Percentiles rank a stretch among this genome's conserved stretches.
Evolutionary conservation across 495 filamentous ascomycete genomes (phyloP).

Genomic region (Umbilicaria muhlenbergii): DNA sequence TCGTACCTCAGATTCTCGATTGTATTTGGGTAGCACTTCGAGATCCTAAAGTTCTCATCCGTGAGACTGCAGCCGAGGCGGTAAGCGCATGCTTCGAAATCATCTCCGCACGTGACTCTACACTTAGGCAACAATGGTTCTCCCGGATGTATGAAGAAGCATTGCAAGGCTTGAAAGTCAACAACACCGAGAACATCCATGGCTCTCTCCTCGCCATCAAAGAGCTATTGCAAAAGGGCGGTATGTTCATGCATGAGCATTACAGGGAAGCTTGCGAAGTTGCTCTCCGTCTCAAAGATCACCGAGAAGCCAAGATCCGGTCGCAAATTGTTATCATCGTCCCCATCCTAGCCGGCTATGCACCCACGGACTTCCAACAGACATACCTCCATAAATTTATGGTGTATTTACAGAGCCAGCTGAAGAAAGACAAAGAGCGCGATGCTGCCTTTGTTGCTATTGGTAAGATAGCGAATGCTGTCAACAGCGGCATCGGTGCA

Average conservation of each 20-base stretch:
- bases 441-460: slow-evolving; percentile 90
- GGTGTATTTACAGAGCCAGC: slow-evolving; percentile 82
- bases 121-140: slow-evolving; percentile 74
- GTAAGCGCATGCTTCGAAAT: slow-evolving; percentile 89
- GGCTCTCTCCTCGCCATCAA: slow-evolving; percentile 82
- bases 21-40: slow-evolving; percentile 89
- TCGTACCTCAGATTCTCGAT: slow-evolving; percentile 78
- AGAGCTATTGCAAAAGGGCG: slow-evolving; percentile 79
- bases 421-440: slow-evolving; percentile 90
- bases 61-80: slow-evolving; percentile 78
- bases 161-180: slow-evolving; percentile 56
- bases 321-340: slow-evolving; percentile 79
- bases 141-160: slow-evolving; percentile 74
- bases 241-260: slow-evolving; percentile 96
- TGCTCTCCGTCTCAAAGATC: slow-evolving; percentile 76
- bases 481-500: slow-evolving; percentile 81
- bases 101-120: slow-evolving; percentile 75
- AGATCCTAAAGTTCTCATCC: slow-evolving; percentile 77
- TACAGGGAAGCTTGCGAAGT: slow-evolving; percentile 83
- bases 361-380: slow-evolving; percentile 68
- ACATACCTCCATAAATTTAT: slow-evolving; percentile 89
- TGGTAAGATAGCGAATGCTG: slow-evolving; percentile 88
- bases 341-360: slow-evolving; percentile 83
- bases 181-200: slow-evolving; percentile 72
- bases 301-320: slow-evolving; percentile 73